Conservation (phyloP, 2,329 filamentous ascomycete species). For the Penicillium rolfsii region DNA sequence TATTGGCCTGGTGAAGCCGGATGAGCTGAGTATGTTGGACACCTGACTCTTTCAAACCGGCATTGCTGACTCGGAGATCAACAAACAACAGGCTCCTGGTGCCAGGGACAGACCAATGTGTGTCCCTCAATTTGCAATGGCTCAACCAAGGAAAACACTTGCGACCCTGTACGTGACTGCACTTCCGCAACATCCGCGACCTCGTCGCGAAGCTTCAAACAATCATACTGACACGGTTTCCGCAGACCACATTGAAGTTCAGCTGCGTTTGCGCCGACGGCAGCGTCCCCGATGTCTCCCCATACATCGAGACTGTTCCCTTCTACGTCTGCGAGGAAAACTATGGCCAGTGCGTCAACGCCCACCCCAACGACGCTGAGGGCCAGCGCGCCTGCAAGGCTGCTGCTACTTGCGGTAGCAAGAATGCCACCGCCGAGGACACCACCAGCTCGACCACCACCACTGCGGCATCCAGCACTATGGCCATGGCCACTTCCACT, state of each 20-base stretch:
- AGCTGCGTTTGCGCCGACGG: conserved; percentile 62
- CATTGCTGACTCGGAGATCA: conserved; percentile 2
- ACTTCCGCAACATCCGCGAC: neutral
- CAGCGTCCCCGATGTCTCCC: conserved; percentile 57
- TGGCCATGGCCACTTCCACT: conserved; percentile 37
- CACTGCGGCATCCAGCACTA: conserved; percentile 31
- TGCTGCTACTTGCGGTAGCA: conserved; percentile 56
- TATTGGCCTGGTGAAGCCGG: conserved; percentile 43
- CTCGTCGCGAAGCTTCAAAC: neutral
- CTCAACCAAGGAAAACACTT: conserved; percentile 55
- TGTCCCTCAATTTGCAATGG: conserved; percentile 64
- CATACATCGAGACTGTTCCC: conserved; percentile 62
- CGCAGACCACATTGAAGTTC: conserved; percentile 52
- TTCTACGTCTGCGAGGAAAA: conserved; percentile 62
- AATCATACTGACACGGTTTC: conserved; percentile 7
- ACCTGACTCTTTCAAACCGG: neutral
- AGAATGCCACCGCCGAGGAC: conserved; percentile 46
- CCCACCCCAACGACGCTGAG: conserved; percentile 51
- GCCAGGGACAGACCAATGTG: conserved; percentile 60
- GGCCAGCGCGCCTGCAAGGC: conserved; percentile 54
- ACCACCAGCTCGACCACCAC: conserved; percentile 28
- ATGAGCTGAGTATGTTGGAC: conserved; percentile 36
- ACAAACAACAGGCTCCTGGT: conserved; percentile 55
- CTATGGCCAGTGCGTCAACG: conserved; percentile 53
- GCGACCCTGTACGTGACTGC: conserved; percentile 57